Evolutionary conservation across 179 eudicot species (phyloP), one percentile per base, ranked within the genome.

Genomic region (Beta macrorhiza): DNA sequence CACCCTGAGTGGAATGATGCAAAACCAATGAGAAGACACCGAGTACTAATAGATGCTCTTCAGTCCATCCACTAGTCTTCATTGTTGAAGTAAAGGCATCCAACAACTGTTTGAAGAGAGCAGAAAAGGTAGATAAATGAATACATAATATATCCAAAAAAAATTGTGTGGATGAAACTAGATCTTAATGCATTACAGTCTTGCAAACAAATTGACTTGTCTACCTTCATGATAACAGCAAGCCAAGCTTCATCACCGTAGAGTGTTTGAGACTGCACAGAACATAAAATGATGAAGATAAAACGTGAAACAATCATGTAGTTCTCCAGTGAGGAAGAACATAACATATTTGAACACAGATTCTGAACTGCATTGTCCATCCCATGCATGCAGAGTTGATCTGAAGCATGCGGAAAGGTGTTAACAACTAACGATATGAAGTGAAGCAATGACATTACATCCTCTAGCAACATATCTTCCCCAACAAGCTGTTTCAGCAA

Each of bases 331-430:
- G 73, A 83, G 81, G 85, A 81, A 81, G 87, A 83, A 59, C 80
- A 80, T 20, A 81, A 64, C 58, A 86, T 74, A n/a, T 80, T 82
- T 70, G 87, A 82, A 79, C 85, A 92, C 20, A 92, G 82, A 80
- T 79, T 85, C 80, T 78, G 88, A 75, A 90, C 82, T 67, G 90
- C 93, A 69, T 61, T 85, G 70, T 88, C 92, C 78, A 97, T 84
- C 76, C 95, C 97, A 76, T 92, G 84, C 77, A 90, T 82, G 88
- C 97, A 94, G 69, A 97, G 89, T 59, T 94, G 92, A 74, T 90
- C 94, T 81, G 99, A 90, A 87, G 97, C 93, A 86, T 85, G 87
- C 74, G 98, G 93, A 79, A 83, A 79, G 57, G 79, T 85, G 83
- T 83, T 78, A 81, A 92, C 70, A 7, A 90, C 88, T 61, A 80